Evolutionary conservation across 352 stramenopile genomes (phyloP), one percentile per base, ranked within the genome.

Genomic region (Phytophthora chlamydospora): DNA sequence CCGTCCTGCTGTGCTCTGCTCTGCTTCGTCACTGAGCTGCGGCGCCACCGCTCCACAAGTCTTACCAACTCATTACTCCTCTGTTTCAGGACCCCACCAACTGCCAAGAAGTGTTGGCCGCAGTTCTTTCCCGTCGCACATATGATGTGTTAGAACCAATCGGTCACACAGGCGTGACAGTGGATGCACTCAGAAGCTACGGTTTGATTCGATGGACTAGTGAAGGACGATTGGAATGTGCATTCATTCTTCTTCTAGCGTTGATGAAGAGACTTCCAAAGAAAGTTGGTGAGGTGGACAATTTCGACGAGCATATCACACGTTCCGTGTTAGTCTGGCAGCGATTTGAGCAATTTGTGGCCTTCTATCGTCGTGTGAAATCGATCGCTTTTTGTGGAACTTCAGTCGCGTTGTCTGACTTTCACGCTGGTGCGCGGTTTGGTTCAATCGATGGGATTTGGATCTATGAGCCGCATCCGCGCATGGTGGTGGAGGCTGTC

Each of bases 291-390:
- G 49, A 39, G 5, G 8, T n/a, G 10, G 27, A 32, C 29, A 21
- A 47, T 8, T 32, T 48, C 16, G 13, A 38, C 24, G 46, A 60
- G 31, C 34, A 65, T 35, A 13, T 69, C 17, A 60, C 58, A 14
- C 48, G 34, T 52, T 56, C 44, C 19, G 6, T 52, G 16, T 32
- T 58, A 6, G 36, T 40, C 6, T 62, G 55, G 46, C 48, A 71
- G 34, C 42, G 19, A 58, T 71, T 66, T 60, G 49, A 66, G 33
- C 27, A 58, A 13, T 64, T 64, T 27, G 44, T 69, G 35, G 61
- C 21, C 11, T 48, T 48, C 19, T 41, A 41, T 16, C 49, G 59
- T 49, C 42, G 50, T 24, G 36, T 68, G 49, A 65, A 71, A 57
- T 56, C 54, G 40, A 58, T 66, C n/a, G 55, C 29, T 27, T 71